Base-by-base conservation (phyloP, 2,329 filamentous ascomycete genomes). In the Triangularia verruculosa region DNA sequence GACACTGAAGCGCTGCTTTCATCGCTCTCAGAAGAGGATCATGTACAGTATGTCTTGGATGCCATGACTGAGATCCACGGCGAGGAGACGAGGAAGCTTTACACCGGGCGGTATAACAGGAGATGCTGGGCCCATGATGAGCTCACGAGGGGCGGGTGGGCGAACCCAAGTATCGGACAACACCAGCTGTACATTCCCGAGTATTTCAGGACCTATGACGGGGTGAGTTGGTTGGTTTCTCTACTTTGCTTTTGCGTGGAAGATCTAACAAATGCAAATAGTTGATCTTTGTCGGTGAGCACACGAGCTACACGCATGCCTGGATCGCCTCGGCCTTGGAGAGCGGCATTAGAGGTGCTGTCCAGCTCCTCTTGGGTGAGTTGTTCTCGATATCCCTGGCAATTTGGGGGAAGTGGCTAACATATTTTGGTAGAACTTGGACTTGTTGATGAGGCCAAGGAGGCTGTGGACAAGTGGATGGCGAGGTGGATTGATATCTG, bases 11-110 rank as follows among this genome's bases (percentile, higher is more conserved):
- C 78, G 17, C 72, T 54, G 11, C 77, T 73, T 15, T 68, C 70
- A 28, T 77, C 82, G 6, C 75, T 84, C 53, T 77, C 80, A 11
- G 85, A 87, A 61, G 78, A 78, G 12, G 83, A 89, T 68, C 88
- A 91, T 70, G 83, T 89, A 2, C 82, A 83, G 15, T 81, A 86
- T 61, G 82, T 88, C 1, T 80, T 89, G 65, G 82, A 88, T 51
- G 84, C 87, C 20, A 89, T 91, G 84, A 78, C 84, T 13, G 84
- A 89, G 72, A 82, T 89, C n/a, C 88, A 90, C 71, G 88, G 88
- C 4, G 74, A 80, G 0, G 76, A 88, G 30, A 86, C 85, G 0
- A 74, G 77, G 1, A 80, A 87, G 63, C 79, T 90, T 70, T 91
- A 81, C 70, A 91, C 88, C 0, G 89, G 88, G 55, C 81, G 82